Evolutionary conservation across 495 filamentous ascomycete species (phyloP).

Genomic region (Penicillium roqueforti): DNA sequence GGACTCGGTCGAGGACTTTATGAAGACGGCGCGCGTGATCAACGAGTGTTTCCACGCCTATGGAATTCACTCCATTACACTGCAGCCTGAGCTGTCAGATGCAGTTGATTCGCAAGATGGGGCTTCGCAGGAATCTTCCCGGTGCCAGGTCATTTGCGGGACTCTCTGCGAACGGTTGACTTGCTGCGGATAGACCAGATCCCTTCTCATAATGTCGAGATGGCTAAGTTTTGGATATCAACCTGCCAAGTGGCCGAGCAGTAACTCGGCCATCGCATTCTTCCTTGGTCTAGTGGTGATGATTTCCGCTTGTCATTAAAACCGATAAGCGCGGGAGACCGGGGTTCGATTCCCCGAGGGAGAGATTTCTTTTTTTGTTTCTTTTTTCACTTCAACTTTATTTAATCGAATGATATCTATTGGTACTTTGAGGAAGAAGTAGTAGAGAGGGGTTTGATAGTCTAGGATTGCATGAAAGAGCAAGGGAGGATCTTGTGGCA

Average conservation of each 20-base stretch:
- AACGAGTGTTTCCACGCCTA: slow-evolving; percentile 51
- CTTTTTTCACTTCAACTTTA: not conserved
- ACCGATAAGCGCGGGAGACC: slow-evolving; percentile 47
- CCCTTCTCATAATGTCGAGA: not conserved
- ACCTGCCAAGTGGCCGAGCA: slow-evolving; percentile 29
- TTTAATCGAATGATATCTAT: not conserved
- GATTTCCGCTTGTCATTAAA: slow-evolving; percentile 52
- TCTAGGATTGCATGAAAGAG: too few relatives aligned
- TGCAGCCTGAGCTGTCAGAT: slow-evolving; percentile 42
- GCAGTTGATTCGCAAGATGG: too few relatives aligned
- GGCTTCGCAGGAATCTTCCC: slow-evolving; percentile 3
- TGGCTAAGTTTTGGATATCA: not conserved
- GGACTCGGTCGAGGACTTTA: slow-evolving; percentile 33
- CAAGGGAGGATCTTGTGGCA: too few relatives aligned
- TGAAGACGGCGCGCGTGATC: slow-evolving; percentile 37
- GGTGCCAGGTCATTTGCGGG: slow-evolving; percentile 34
- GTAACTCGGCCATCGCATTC: slow-evolving; percentile 27
- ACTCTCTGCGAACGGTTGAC: slow-evolving; percentile 30
- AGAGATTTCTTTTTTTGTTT: slow-evolving; percentile 21
- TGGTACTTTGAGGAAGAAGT: too few relatives aligned
- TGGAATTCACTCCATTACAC: slow-evolving; percentile 48
- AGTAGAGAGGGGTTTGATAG: too few relatives aligned
- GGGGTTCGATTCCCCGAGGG: slow-evolving; percentile 52
- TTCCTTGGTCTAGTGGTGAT: slow-evolving; percentile 50
- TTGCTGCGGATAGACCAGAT: slow-evolving; percentile 24